Percentiles rank a stretch among this genome's conserved stretches.
phyloP scores from a whole-genome alignment of 2,329 filamentous ascomycete species.

The Trichophaea hybrida region DNA sequence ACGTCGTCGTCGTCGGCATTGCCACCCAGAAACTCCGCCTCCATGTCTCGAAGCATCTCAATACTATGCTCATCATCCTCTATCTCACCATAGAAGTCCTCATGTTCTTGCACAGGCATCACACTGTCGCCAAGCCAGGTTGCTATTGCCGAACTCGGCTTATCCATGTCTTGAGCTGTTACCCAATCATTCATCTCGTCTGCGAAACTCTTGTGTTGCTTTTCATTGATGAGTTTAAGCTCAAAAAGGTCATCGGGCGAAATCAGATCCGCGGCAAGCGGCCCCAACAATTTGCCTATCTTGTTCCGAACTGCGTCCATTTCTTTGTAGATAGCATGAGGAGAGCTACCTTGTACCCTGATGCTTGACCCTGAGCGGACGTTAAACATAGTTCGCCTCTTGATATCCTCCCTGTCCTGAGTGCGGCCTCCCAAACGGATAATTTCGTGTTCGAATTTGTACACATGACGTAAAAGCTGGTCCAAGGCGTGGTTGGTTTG shows the following conservation, averaged over 20 bases:
- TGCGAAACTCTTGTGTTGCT: slow-evolving; percentile 48
- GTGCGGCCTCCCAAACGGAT: slow-evolving; percentile 56
- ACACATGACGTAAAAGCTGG: slow-evolving; percentile 55
- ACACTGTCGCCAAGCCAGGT: slow-evolving; percentile 45
- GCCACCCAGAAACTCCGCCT: slow-evolving; percentile 37
- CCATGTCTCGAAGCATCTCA: slow-evolving; percentile 46
- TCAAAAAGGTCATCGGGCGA: slow-evolving; percentile 41
- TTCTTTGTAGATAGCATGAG: slow-evolving; percentile 31
- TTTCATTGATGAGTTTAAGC: slow-evolving; percentile 44
- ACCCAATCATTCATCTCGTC: slow-evolving; percentile 29
- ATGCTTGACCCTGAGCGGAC: slow-evolving; percentile 35
- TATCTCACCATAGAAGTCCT: slow-evolving; percentile 40
- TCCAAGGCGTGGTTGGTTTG: slow-evolving; percentile 88
- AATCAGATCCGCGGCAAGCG: slow-evolving; percentile 38
- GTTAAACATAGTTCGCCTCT: slow-evolving; percentile 50
- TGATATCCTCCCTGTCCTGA: slow-evolving; percentile 47
- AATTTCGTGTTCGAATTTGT: slow-evolving; percentile 47
- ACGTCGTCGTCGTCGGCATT: slow-evolving; percentile 34
- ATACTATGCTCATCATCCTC: slow-evolving; percentile 48
- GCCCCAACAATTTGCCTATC: slow-evolving; percentile 33
- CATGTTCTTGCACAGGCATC: slow-evolving; percentile 8
- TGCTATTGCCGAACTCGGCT: slow-evolving; percentile 32
- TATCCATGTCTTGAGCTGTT: slow-evolving; percentile 28
- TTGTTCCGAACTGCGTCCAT: slow-evolving; percentile 35
- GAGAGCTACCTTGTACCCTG: slow-evolving; percentile 33